Base-by-base conservation (phyloP, 768 basidiomycete species). In the Pholiota molesta region DNA sequence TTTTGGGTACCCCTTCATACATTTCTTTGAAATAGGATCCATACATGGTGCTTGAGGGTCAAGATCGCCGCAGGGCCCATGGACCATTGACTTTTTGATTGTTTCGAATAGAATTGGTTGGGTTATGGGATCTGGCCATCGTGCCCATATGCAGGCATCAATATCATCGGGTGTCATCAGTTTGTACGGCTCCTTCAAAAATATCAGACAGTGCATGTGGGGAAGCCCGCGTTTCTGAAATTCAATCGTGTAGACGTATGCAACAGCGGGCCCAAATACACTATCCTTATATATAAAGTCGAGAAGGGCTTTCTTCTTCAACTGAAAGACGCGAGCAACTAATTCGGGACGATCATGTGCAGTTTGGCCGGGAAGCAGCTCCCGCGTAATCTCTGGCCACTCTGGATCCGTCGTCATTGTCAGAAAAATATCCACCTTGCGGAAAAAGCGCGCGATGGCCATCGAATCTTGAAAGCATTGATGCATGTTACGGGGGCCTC, bases 381-480 rank as follows among this genome's bases (percentile, higher is more conserved):
- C 75, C 0, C 69, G 45, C 0, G 56, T 40, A 19, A 86, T 81
- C 19, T 47, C 45, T 21, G 5, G 21, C 85, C 85, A 87, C 0
- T 70, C 54, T 0, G 82, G 80, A 72, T 86, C 86, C 5, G 75
- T 72, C 11, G 83, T 86, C 72, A 85, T 77, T 0, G 83, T 87
- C 0, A 86, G 57, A 52, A 86, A 86, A 0, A 85, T 62, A 52
- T 85, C 80, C 11, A 76, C 68, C 6, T 76, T 78, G 1, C 65
- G 62, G 47, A 67, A 79, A 42, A 72, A 66, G 0, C 76, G 65
- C 13, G 73, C 76, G 21, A 87, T 72, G 0, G 84, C 81, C 71
- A 86, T 71, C 0, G 80, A 67, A 61, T 85, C 82, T 31, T 84
- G 80, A 39, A 75, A 79, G 0, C 69, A 65, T 54, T 81, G 77